Conservation (phyloP, 495 filamentous ascomycete genomes). For the Parathielavia hyrcaniae region DNA sequence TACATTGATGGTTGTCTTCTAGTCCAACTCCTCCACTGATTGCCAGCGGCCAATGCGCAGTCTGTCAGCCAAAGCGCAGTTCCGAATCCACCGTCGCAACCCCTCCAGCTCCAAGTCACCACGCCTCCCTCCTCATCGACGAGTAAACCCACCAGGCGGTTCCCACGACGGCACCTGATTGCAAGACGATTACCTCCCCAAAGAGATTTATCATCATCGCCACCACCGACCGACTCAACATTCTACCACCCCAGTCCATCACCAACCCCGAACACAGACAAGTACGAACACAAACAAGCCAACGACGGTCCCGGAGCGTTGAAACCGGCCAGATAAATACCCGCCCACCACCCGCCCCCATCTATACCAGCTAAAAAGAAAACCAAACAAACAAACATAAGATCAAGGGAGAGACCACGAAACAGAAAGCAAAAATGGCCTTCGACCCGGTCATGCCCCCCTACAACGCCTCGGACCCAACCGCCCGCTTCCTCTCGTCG, state of each 20-base stretch:
- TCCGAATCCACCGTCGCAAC: background rate
- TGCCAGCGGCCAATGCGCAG: constrained; percentile 1
- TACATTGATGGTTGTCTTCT: too few species aligned
- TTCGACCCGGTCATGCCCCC: constrained; percentile 66
- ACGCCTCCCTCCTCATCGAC: background rate
- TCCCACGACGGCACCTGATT: too few species aligned
- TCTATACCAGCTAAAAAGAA: background rate
- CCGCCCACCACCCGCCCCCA: too few species aligned
- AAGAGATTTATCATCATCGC: too few species aligned
- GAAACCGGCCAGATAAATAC: too few species aligned
- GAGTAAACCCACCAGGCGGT: background rate
- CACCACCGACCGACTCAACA: too few species aligned
- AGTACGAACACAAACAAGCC: too few species aligned
- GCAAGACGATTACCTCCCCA: too few species aligned
- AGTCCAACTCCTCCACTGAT: too few species aligned
- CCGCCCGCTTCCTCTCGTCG: constrained; percentile 66
- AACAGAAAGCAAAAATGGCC: constrained; percentile 51
- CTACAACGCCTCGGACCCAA: constrained; percentile 68
- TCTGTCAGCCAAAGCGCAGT: background rate
- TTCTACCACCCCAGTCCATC: too few species aligned
- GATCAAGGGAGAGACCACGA: constrained; percentile 8
- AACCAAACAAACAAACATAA: background rate
- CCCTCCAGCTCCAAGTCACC: background rate
- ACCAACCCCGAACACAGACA: too few species aligned
- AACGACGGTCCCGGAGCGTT: too few species aligned